Percentiles rank a stretch among this genome's conserved stretches.
phyloP scores from a whole-genome alignment of 331 rosid species.

The Malus hybrid region DNA sequence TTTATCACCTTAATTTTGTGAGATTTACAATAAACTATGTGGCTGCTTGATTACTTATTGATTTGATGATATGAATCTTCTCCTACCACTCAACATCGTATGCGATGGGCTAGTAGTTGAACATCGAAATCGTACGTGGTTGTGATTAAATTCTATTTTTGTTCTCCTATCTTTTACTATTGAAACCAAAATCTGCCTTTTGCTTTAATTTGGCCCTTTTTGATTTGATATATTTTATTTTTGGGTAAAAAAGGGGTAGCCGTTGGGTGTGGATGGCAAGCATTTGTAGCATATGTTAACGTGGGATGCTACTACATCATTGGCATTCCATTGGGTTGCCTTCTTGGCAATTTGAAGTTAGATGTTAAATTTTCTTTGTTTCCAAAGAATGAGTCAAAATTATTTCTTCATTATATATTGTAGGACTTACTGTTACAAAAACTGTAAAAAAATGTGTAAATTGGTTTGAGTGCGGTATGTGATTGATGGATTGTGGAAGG shows the following conservation, averaged over 20 bases:
- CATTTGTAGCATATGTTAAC: slow-evolving; percentile 60
- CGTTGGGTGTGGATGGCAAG: slow-evolving; percentile 87
- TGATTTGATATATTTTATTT: neutral
- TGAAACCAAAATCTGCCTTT: neutral
- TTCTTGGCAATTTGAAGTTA: slow-evolving; percentile 31
- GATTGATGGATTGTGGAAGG: too few species aligned
- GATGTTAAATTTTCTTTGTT: too few species aligned
- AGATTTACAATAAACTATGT: too few species aligned
- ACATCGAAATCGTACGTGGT: neutral
- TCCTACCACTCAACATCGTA: neutral
- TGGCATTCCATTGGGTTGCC: slow-evolving; percentile 57
- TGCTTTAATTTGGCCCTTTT: neutral
- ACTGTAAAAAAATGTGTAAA: too few species aligned
- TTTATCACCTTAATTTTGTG: too few species aligned
- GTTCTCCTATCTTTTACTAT: neutral
- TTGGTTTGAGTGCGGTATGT: too few species aligned
- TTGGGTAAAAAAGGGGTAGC: slow-evolving; percentile 45
- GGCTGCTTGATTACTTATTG: too few species aligned
- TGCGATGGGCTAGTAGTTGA: neutral
- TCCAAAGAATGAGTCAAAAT: too few species aligned
- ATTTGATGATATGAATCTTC: too few species aligned
- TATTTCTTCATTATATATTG: too few species aligned
- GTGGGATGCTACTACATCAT: slow-evolving; percentile 58
- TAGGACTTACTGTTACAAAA: too few species aligned
- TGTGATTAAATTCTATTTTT: neutral